These are phyloP conservation scores for Aegilops tauschii DNA, from an alignment of 176 grass and related monocot species.

Conservation along the genomic window DNA sequence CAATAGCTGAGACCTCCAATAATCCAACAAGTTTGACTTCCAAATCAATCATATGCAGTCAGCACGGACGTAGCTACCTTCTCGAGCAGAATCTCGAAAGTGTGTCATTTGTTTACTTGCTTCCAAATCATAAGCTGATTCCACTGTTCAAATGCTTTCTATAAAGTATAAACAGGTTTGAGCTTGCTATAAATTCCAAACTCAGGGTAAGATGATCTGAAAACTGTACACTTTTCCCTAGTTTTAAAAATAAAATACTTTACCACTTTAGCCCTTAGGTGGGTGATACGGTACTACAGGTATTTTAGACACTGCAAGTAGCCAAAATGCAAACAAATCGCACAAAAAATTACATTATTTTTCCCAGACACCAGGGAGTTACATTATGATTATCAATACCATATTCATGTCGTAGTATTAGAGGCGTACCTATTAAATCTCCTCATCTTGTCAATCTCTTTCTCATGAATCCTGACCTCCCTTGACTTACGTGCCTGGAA, in stretches of 20 bases:
- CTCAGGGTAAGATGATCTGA: neutral
- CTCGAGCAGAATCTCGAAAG: neutral
- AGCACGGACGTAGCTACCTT: neutral
- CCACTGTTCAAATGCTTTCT: neutral
- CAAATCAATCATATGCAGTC: neutral
- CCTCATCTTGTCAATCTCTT: neutral
- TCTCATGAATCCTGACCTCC: slow-evolving; percentile 5
- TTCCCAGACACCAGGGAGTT: neutral
- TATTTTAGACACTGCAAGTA: neutral
- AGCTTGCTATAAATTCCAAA: neutral
- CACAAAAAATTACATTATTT: neutral
- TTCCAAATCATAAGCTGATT: neutral
- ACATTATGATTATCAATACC: neutral
- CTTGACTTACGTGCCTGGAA: neutral
- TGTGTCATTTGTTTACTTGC: neutral
- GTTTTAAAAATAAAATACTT: neutral
- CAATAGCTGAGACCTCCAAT: neutral
- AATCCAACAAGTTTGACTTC: neutral
- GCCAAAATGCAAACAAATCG: neutral
- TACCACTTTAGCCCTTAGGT: neutral
- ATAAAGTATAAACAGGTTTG: neutral
- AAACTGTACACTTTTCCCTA: neutral
- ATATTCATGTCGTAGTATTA: neutral
- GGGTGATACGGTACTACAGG: neutral
- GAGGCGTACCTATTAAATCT: neutral